phyloP scores from a whole-genome alignment of 306 rosid genomes.

The Vigna angularis region DNA sequence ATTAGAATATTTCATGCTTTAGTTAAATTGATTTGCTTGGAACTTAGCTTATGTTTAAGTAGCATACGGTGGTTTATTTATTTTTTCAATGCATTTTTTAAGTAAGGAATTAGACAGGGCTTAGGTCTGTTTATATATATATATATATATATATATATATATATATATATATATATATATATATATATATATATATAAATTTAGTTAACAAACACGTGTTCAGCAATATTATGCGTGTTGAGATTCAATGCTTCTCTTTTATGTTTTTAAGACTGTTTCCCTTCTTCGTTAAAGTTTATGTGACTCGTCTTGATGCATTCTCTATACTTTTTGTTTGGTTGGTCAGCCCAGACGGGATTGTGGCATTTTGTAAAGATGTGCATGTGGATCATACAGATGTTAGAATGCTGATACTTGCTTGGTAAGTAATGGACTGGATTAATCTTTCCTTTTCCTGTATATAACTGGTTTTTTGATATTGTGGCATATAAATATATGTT shows the following conservation, averaged over 20 bases:
- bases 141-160: background rate
- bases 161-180: background rate
- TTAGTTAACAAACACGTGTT: background rate
- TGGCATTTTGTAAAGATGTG: slow-evolving; percentile 64
- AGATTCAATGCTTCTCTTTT: background rate
- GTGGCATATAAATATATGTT: slow-evolving; percentile 19
- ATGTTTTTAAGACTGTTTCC: slow-evolving; percentile 19
- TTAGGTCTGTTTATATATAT: background rate
- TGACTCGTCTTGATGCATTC: slow-evolving; percentile 27
- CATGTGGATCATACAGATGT: slow-evolving; percentile 67
- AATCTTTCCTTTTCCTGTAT: background rate
- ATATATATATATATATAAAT: background rate
- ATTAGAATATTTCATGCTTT: slow-evolving; percentile 3
- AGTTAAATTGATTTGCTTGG: slow-evolving; percentile 20
- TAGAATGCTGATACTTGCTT: slow-evolving; percentile 73
- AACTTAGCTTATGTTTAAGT: background rate
- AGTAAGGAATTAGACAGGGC: background rate
- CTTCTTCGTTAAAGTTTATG: background rate
- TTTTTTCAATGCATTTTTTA: background rate
- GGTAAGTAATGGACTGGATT: slow-evolving; percentile 46
- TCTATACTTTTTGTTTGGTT: slow-evolving; percentile 49
- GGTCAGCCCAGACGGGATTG: slow-evolving; percentile 77
- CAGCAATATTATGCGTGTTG: background rate
- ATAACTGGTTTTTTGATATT: slow-evolving; percentile 23
- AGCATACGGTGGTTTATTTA: background rate